A percentile compares a stretch with the other conserved stretches of the same genome.
Conservation (phyloP, 1,284 basidiomycete species). For the Sanghuangporus baumii region DNA sequence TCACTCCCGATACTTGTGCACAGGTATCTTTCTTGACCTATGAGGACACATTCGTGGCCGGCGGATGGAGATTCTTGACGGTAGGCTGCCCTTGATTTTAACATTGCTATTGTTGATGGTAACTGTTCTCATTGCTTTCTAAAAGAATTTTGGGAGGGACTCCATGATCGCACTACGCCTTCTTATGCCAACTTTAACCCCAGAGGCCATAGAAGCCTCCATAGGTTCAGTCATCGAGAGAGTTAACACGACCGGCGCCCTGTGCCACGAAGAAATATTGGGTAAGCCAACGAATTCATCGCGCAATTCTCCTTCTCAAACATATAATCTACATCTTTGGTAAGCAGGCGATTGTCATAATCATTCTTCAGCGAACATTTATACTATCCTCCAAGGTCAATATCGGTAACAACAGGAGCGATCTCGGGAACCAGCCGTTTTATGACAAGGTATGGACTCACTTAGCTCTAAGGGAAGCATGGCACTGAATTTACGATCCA, state of each 20-base stretch:
- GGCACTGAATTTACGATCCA: background rate
- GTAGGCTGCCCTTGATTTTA: constrained; percentile 3
- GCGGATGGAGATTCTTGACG: constrained; percentile 41
- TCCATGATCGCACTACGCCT: constrained; percentile 37
- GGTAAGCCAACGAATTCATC: constrained; percentile 10
- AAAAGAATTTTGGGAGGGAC: constrained; percentile 34
- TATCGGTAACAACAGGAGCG: constrained; percentile 31
- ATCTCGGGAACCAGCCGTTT: constrained; percentile 33
- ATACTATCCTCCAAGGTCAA: constrained; percentile 25
- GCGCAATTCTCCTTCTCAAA: background rate
- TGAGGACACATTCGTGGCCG: constrained; percentile 34
- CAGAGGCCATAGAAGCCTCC: constrained; percentile 35
- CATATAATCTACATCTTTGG: background rate
- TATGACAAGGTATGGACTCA: constrained; percentile 29
- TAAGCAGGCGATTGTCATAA: background rate
- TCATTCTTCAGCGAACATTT: background rate
- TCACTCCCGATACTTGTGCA: background rate
- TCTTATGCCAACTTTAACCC: constrained; percentile 34
- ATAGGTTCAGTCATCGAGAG: constrained; percentile 39
- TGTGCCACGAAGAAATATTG: constrained; percentile 42
- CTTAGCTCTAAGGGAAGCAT: background rate
- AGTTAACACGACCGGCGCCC: constrained; percentile 32
- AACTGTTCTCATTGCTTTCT: background rate
- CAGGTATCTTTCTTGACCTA: constrained; percentile 28
- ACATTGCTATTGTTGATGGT: background rate